Evolutionary conservation across 2,329 filamentous ascomycete genomes (phyloP).

Genomic region (Cadophora sp.): DNA sequence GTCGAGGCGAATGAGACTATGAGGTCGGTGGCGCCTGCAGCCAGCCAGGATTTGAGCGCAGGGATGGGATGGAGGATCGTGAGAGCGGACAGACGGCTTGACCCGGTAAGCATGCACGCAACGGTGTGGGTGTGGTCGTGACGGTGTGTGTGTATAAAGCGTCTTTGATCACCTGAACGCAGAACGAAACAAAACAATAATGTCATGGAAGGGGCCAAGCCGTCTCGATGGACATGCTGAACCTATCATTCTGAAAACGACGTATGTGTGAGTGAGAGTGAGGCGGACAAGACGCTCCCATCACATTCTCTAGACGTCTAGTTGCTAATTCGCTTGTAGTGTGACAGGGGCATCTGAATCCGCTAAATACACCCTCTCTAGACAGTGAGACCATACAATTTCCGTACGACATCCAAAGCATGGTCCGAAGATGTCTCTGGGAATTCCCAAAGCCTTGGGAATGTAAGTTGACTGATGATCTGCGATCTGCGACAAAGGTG

Average conservation of each 20-base stretch:
- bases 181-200: neutral
- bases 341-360: neutral
- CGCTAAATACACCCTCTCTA: neutral
- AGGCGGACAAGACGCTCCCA: neutral
- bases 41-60: slow-evolving; percentile 6
- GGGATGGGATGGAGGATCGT: neutral
- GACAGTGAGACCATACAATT: slow-evolving; percentile 1
- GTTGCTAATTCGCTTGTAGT: neutral
- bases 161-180: no score
- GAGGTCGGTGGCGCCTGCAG: slow-evolving; percentile 20
- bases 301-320: neutral
- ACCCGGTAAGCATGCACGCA: no score
- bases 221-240: neutral
- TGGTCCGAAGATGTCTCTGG: neutral
- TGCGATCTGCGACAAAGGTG: slow-evolving; percentile 9
- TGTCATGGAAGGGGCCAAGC: neutral
- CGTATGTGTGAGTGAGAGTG: neutral
- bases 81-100: neutral
- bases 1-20: slow-evolving; percentile 4
- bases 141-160: neutral
- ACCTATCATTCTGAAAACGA: neutral
- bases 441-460: slow-evolving; percentile 2
- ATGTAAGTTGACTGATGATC: neutral
- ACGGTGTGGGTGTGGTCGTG: neutral
- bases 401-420: slow-evolving; percentile 1